Evolutionary conservation across 345 rosid genomes (phyloP).

Genomic region (Passiflora organensis): DNA sequence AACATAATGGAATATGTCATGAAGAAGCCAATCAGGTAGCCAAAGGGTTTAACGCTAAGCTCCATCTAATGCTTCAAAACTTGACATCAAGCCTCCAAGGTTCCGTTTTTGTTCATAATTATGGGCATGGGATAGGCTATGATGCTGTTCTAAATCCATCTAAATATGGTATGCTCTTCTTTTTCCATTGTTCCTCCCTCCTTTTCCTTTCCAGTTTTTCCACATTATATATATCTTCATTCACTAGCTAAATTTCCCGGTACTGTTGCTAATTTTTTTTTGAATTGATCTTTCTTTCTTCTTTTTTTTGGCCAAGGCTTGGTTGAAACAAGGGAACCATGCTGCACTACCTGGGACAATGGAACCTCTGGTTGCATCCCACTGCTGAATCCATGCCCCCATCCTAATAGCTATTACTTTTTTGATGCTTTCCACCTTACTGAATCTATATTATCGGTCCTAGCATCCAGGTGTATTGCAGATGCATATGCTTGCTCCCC

Average conservation of each 20-base stretch:
- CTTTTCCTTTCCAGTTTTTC: neutral
- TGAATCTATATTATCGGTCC: conserved; percentile 19
- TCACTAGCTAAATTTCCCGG: too few relatives aligned
- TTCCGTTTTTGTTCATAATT: conserved; percentile 26
- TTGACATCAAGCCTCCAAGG: conserved; percentile 25
- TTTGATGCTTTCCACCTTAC: conserved; percentile 47
- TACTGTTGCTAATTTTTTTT: too few relatives aligned
- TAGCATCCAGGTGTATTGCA: conserved; percentile 33
- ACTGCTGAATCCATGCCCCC: conserved; percentile 22
- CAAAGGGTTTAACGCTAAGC: conserved; percentile 23
- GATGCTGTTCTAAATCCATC: conserved; percentile 36
- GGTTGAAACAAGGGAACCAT: conserved; percentile 34
- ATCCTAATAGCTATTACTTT: conserved; percentile 26
- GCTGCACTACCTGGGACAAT: conserved; percentile 40
- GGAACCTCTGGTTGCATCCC: conserved; percentile 42
- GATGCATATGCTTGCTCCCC: conserved; percentile 35
- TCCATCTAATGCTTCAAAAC: conserved; percentile 21
- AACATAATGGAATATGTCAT: conserved; percentile 24
- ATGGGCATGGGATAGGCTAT: conserved; percentile 21
- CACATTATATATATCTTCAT: neutral
- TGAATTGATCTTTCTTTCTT: neutral
- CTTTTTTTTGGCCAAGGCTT: conserved; percentile 18
- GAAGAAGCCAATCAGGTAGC: conserved; percentile 29
- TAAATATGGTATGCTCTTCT: conserved; percentile 17
- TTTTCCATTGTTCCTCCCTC: neutral